These are phyloP conservation scores for Plasmodium vivax DNA, from an alignment of 169 alveolate genomes.

Conservation along the genomic window DNA sequence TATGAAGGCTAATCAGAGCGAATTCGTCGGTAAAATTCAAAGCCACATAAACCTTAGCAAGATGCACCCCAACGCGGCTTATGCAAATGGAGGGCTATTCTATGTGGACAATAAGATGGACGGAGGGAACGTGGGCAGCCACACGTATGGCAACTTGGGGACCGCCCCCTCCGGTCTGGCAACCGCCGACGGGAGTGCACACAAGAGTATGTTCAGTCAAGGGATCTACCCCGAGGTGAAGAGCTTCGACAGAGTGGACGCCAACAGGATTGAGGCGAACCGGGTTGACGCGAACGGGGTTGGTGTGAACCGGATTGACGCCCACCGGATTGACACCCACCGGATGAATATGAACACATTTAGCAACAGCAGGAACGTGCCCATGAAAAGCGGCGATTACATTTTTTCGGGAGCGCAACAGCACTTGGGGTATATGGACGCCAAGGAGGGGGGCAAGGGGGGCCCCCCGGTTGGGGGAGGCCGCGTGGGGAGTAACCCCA, in stretches of 20 bases:
- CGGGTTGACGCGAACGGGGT: background rate
- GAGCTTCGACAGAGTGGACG: background rate
- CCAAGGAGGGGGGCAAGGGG: background rate
- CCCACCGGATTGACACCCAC: background rate
- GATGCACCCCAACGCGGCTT: background rate
- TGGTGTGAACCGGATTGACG: too few species aligned
- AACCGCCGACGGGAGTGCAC: background rate
- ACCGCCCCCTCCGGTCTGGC: background rate
- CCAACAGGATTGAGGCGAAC: background rate
- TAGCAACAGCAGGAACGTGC: slow-evolving; percentile 29
- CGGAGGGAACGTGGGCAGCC: background rate
- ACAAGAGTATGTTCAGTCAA: background rate
- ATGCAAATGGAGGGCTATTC: background rate
- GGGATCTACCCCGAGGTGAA: slow-evolving; percentile 29
- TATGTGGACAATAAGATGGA: slow-evolving; percentile 1
- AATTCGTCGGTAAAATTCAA: background rate
- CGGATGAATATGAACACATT: slow-evolving; percentile 28
- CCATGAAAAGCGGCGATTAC: slow-evolving; percentile 10
- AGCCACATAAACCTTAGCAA: slow-evolving; percentile 16
- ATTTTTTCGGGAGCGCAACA: background rate
- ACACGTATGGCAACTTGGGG: background rate
- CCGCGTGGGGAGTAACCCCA: slow-evolving; percentile 11
- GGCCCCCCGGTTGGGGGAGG: background rate
- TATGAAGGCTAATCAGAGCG: slow-evolving; percentile 9
- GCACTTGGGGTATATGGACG: background rate